These are phyloP conservation scores for Sextonia rubra DNA, from an alignment of 164 flowering plant genomes.

Conservation along the genomic window DNA sequence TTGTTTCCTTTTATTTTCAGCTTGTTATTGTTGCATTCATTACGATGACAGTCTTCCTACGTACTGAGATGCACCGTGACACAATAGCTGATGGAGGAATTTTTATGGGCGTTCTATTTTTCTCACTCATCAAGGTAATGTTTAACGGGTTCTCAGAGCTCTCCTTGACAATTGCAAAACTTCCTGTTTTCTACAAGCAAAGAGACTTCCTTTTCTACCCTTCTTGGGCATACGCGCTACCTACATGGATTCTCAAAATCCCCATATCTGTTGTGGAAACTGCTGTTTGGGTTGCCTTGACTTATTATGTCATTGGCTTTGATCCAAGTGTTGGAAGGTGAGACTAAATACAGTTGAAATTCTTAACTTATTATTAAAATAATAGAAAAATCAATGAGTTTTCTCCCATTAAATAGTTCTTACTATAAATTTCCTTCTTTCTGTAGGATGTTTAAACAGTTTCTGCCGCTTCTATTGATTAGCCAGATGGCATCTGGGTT, in stretches of 20 bases:
- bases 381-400: too few relatives aligned
- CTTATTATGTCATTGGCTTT: constrained; percentile 18
- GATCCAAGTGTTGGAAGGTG: constrained; percentile 37
- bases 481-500: constrained; percentile 14
- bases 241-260: constrained; percentile 17
- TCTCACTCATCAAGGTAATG: constrained; percentile 15
- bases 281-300: constrained; percentile 9
- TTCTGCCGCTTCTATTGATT: constrained; percentile 3
- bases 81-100: constrained; percentile 32
- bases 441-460: constrained; percentile 17
- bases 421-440: background rate
- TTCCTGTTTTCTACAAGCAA: constrained; percentile 63
- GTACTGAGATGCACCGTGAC: constrained; percentile 22
- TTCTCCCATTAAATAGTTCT: background rate
- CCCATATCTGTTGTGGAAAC: constrained; percentile 14
- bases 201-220: constrained; percentile 50
- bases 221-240: constrained; percentile 23
- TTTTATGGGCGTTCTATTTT: constrained; percentile 43
- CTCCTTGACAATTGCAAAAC: constrained; percentile 31
- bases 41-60: constrained; percentile 23
- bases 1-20: constrained; percentile 16
- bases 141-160: constrained; percentile 51
- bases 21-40: constrained; percentile 26
- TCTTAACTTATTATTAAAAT: background rate
- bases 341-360: background rate